phyloP scores from a whole-genome alignment of 2,329 filamentous ascomycete species.

The Metarhizium anisopliae region DNA sequence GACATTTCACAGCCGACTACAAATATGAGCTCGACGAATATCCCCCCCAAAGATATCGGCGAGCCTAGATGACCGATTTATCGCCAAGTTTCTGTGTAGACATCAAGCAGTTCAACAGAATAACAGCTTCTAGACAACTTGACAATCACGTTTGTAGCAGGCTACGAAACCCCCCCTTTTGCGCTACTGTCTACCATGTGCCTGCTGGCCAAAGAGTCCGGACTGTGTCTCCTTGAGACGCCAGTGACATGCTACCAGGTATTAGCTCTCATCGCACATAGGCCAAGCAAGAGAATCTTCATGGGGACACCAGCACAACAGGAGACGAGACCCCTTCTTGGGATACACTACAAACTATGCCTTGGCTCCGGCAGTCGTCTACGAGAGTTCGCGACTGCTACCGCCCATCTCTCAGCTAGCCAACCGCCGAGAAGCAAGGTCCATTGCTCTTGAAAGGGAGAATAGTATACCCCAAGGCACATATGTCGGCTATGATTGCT shows the following conservation, averaged over 20 bases:
- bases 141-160: conserved; percentile 29
- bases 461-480: conserved; percentile 25
- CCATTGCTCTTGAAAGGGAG: conserved; percentile 16
- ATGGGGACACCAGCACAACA: conserved; percentile 18
- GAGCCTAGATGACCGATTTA: not conserved
- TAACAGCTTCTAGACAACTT: conserved; percentile 30
- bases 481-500: conserved; percentile 7
- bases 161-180: conserved; percentile 31
- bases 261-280: not conserved
- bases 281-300: conserved; percentile 20
- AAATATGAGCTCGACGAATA: conserved; percentile 13
- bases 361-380: conserved; percentile 34
- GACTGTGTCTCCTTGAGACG: conserved; percentile 5
- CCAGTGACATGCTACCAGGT: not conserved
- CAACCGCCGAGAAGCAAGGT: conserved; percentile 28
- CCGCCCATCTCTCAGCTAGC: conserved; percentile 40
- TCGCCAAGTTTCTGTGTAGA: conserved; percentile 10
- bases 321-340: conserved; percentile 5
- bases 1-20: conserved; percentile 17
- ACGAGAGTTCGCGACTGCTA: conserved; percentile 37
- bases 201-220: conserved; percentile 23
- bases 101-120: conserved; percentile 18
- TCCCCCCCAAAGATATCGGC: not conserved
- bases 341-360: conserved; percentile 23
- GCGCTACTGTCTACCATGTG: conserved; percentile 27